Evolutionary conservation across 2,329 filamentous ascomycete genomes (phyloP), one percentile per base, ranked within the genome.

Genomic region (Tolypocladium album): DNA sequence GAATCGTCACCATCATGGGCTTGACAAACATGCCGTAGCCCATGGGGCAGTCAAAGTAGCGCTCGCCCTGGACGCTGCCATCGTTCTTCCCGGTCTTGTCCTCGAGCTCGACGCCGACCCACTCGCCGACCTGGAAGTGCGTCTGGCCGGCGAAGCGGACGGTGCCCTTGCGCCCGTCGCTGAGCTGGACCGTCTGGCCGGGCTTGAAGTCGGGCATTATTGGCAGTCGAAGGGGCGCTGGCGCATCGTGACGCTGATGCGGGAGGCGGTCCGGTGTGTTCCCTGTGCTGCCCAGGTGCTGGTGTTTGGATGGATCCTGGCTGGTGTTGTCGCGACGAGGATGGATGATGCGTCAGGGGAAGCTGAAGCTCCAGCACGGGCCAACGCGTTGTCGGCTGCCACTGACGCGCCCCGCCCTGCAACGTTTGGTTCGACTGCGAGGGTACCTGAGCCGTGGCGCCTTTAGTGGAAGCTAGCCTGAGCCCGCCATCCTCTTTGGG

Each of bases 31-130:
- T 94, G 70, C 86, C 86, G 64, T 79, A 79, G 47, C 79, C 90
- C 84, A 82, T 87, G 74, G 71, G 82, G 75, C 93, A 97, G 57
- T 92, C 85, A 67, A 96, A 97, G 72, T 97, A 97, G 24, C 90
- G 81, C 70, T 90, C 84, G 63, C 91, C 92, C 72, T 93, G 85
- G 55, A 97, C 90, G 59, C 89, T 88, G 64, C 93, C 93, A 80
- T 97, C 91, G 68, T 97, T 97, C 78, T 97, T 97, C 39, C 94
- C 93, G 24, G 82, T 84, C 58, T 87, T 79, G 55, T 90, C 88
- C 58, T 91, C 86, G 60, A 97, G 83, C 77, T 96, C 92, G 61
- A 97, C 84, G 64, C 93, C 93, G 61, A 97, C 80, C 91, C 92
- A 97, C 63, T 89, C 86, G 63, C 92, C 93, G 7, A 82, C 78